phyloP scores from a whole-genome alignment of 2,329 filamentous ascomycete genomes.

The Cryoendolithus antarcticus region DNA sequence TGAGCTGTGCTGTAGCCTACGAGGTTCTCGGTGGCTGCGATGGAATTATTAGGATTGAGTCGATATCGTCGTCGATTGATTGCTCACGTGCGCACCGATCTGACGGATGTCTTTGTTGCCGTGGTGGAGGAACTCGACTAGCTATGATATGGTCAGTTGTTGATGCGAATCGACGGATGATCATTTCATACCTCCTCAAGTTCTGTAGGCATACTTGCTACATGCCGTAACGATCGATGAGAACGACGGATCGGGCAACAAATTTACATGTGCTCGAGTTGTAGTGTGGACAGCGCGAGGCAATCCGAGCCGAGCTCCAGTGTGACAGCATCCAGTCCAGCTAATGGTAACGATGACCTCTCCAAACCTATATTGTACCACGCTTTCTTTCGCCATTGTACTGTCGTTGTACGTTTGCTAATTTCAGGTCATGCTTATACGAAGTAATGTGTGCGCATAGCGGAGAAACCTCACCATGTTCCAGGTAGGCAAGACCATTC shows the following conservation, averaged over 20 bases:
- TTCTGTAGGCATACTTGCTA: conserved; percentile 5
- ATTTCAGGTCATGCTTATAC: too few relatives aligned
- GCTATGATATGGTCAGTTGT: conserved; percentile 35
- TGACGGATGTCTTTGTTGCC: conserved; percentile 83
- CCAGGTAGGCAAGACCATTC: conserved; percentile 2
- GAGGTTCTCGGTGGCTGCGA: conserved; percentile 65
- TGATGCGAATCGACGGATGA: not conserved
- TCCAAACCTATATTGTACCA: too few relatives aligned
- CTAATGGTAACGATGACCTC: too few relatives aligned
- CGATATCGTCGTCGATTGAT: conserved; percentile 1
- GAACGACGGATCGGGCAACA: too few relatives aligned
- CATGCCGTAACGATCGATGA: not conserved
- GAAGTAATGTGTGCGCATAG: too few relatives aligned
- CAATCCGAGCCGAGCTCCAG: too few relatives aligned
- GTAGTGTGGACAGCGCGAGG: too few relatives aligned
- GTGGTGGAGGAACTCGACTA: conserved; percentile 87
- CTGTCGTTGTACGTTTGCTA: too few relatives aligned
- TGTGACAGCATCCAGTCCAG: too few relatives aligned
- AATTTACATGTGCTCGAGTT: too few relatives aligned
- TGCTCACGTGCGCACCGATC: conserved; percentile 42
- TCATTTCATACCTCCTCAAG: conserved; percentile 2
- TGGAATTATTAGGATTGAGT: conserved; percentile 8
- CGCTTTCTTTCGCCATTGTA: too few relatives aligned
- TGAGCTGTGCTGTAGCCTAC: conserved; percentile 71
- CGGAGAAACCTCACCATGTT: conserved; percentile 6